Evolutionary conservation across 179 eudicot species (phyloP).

Genomic region (Patellifolia procumbens): DNA sequence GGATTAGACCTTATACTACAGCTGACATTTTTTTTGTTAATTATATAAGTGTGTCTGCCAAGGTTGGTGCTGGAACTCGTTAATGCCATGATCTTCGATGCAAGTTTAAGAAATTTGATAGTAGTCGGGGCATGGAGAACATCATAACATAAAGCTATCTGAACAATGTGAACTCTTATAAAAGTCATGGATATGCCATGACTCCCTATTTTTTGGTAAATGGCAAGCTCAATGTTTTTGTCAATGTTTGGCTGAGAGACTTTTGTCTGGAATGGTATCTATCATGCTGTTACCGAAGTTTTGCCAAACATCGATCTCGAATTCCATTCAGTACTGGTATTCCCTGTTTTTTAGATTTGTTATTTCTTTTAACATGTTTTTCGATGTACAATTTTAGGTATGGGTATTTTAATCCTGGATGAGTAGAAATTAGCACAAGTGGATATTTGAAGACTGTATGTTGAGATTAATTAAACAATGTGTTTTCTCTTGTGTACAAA

Average conservation of each 20-base stretch:
- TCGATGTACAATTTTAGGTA: too few species aligned
- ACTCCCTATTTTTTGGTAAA: constrained; percentile 23
- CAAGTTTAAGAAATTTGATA: constrained; percentile 13
- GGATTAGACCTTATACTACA: constrained; percentile 35
- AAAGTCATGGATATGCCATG: constrained; percentile 28
- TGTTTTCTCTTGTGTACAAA: too few species aligned
- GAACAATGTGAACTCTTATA: constrained; percentile 23
- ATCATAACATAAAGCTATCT: constrained; percentile 21
- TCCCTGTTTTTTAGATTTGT: too few species aligned
- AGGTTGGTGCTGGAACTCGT: constrained; percentile 18
- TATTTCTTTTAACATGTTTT: too few species aligned
- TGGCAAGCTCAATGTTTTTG: constrained; percentile 13
- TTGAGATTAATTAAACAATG: too few species aligned
- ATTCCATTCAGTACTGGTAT: too few species aligned
- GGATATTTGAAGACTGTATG: too few species aligned
- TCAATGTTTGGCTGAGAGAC: neutral
- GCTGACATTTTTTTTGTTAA: constrained; percentile 2
- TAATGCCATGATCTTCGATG: constrained; percentile 18
- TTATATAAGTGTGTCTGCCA: neutral
- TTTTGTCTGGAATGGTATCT: neutral
- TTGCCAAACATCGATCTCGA: too few species aligned
- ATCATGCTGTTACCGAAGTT: too few species aligned
- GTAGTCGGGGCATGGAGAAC: constrained; percentile 14
- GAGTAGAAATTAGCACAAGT: too few species aligned
- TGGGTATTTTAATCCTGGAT: too few species aligned